Evolutionary conservation across 768 basidiomycete genomes (phyloP).

Genomic region (Trametes cingulata): DNA sequence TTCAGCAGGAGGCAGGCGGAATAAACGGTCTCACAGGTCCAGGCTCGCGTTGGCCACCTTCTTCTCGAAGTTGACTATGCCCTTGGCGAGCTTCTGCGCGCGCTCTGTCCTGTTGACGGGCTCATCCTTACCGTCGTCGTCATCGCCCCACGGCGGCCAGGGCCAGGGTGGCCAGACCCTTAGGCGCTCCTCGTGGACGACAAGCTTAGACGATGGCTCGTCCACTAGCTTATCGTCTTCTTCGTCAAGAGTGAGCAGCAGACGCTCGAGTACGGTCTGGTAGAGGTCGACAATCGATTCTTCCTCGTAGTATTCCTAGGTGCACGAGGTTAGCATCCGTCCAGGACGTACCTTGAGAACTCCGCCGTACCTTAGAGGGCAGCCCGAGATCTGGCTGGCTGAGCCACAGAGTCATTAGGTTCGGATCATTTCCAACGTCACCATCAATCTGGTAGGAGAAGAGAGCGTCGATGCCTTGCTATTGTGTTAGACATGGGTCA

Average conservation of each 20-base stretch:
- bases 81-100: constrained; percentile 63
- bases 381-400: constrained; percentile 80
- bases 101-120: constrained; percentile 53
- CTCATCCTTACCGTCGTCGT: constrained; percentile 50
- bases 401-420: constrained; percentile 84
- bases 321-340: neutral
- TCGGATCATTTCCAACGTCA: constrained; percentile 83
- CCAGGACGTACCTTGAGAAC: neutral
- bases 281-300: constrained; percentile 69
- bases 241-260: constrained; percentile 61
- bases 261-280: constrained; percentile 60
- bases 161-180: constrained; percentile 79
- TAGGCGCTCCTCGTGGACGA: constrained; percentile 40
- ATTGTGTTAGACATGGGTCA: neutral
- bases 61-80: constrained; percentile 78
- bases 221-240: constrained; percentile 41
- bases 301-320: constrained; percentile 89
- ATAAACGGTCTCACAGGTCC: constrained; percentile 57
- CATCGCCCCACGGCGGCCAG: constrained; percentile 82
- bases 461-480: constrained; percentile 69
- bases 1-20: neutral
- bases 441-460: constrained; percentile 88
- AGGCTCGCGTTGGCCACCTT: constrained; percentile 76
- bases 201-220: constrained; percentile 26
- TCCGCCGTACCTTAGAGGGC: constrained; percentile 70